Evolutionary conservation across 1,139 yeast genomes (phyloP).

Genomic region (Saccharomycopsis hybrid): DNA sequence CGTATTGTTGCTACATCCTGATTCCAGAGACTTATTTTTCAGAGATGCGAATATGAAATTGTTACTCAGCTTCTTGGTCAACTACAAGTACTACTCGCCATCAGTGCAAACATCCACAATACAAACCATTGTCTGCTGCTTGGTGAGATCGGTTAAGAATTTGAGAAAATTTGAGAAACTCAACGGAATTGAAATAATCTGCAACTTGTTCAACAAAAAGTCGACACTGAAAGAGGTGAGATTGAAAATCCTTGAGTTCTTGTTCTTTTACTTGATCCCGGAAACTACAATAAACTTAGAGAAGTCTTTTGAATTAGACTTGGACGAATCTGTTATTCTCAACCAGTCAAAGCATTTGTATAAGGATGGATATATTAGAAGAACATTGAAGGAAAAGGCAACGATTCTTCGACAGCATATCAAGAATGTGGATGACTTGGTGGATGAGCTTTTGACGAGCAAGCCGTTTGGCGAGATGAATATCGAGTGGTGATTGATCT

Average conservation of each 20-base stretch:
- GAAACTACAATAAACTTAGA: conserved; percentile 35
- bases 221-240: conserved; percentile 39
- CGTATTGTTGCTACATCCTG: conserved; percentile 51
- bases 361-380: conserved; percentile 27
- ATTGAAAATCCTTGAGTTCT: conserved; percentile 62
- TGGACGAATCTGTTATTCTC: conserved; percentile 21
- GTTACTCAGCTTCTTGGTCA: conserved; percentile 22
- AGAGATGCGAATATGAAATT: conserved; percentile 30
- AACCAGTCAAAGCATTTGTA: conserved; percentile 12
- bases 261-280: conserved; percentile 67
- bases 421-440: conserved; percentile 41
- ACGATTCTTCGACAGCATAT: conserved; percentile 42
- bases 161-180: conserved; percentile 54
- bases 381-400: conserved; percentile 48
- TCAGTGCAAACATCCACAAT: conserved; percentile 40
- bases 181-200: conserved; percentile 52
- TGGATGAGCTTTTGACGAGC: conserved; percentile 37
- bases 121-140: conserved; percentile 52
- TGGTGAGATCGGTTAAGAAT: conserved; percentile 51
- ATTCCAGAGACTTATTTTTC: conserved; percentile 43
- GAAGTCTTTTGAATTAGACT: conserved; percentile 19
- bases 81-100: conserved; percentile 21
- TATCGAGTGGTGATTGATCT: conserved; percentile 35
- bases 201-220: conserved; percentile 34
- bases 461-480: conserved; percentile 44